phyloP scores from a whole-genome alignment of 2,329 filamentous ascomycete species.

The Herpotrichia juniperi region DNA sequence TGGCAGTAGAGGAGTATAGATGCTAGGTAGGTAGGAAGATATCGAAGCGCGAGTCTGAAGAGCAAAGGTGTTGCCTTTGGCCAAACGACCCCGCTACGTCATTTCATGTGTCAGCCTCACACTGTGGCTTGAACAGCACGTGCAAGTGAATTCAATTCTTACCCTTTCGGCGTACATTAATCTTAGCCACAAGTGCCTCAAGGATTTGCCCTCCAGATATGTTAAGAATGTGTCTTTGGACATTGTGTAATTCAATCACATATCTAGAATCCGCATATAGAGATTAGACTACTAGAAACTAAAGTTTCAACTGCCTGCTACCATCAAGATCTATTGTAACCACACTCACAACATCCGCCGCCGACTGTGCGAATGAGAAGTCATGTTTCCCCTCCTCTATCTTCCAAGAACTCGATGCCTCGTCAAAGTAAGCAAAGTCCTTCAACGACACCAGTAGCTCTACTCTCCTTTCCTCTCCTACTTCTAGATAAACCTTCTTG shows the following conservation, averaged over 20 bases:
- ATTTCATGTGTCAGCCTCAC: neutral
- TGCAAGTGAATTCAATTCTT: too few species aligned
- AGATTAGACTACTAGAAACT: constrained; percentile 4
- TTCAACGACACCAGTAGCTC: constrained; percentile 49
- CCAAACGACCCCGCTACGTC: neutral
- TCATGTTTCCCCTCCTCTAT: constrained; percentile 38
- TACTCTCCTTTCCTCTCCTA: constrained; percentile 63
- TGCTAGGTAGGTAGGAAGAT: constrained; percentile 4
- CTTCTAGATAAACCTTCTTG: constrained; percentile 65
- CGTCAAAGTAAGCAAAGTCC: constrained; percentile 42
- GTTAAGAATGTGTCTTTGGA: too few species aligned
- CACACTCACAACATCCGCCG: constrained; percentile 29
- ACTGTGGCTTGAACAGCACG: neutral
- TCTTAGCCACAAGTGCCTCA: too few species aligned
- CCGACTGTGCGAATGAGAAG: constrained; percentile 40
- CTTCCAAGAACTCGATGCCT: constrained; percentile 31
- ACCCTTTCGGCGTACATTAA: too few species aligned
- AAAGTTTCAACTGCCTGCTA: constrained; percentile 23
- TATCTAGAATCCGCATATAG: too few species aligned
- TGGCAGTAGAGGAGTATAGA: neutral
- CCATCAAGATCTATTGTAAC: constrained; percentile 30
- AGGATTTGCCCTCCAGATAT: too few species aligned
- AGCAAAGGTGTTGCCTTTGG: neutral
- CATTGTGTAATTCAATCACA: too few species aligned
- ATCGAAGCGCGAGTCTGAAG: constrained; percentile 9